Percentiles rank a stretch among this genome's conserved stretches.
Evolutionary conservation across 352 stramenopile genomes (phyloP).

Genomic region (Pythium phragmiticola): DNA sequence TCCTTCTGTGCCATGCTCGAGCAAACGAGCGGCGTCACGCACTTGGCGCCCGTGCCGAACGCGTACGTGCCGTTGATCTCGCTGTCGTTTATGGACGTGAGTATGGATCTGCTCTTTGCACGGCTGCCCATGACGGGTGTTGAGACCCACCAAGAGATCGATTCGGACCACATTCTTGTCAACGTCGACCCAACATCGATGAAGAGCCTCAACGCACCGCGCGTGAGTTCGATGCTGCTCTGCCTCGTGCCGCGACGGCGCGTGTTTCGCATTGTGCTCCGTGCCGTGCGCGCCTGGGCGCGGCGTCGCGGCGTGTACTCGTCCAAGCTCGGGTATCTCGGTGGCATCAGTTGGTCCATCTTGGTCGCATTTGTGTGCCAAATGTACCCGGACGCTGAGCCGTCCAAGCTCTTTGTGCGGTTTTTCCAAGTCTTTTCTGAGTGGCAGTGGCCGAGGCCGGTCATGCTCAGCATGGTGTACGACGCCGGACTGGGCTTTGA

Average conservation of each 20-base stretch:
- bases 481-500: constrained; percentile 78
- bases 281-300: constrained; percentile 75
- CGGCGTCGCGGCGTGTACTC: constrained; percentile 94
- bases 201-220: constrained; percentile 93
- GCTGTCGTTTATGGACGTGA: constrained; percentile 82
- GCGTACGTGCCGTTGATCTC: constrained; percentile 94
- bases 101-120: constrained; percentile 93
- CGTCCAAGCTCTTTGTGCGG: constrained; percentile 70
- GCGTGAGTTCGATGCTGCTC: constrained; percentile 95
- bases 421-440: constrained; percentile 87
- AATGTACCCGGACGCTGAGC: constrained; percentile 74
- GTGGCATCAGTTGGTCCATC: constrained; percentile 98
- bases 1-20: constrained; percentile 70
- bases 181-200: constrained; percentile 93
- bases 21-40: constrained; percentile 60
- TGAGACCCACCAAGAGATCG: constrained; percentile 76
- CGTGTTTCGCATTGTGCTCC: constrained; percentile 86
- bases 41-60: constrained; percentile 78
- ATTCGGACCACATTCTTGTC: constrained; percentile 88
- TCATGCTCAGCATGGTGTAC: constrained; percentile 87
- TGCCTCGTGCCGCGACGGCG: constrained; percentile 87
- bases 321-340: constrained; percentile 96
- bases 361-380: constrained; percentile 95
- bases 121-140: constrained; percentile 62
- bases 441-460: constrained; percentile 78